Evolutionary conservation across 352 stramenopile genomes (phyloP).

Genomic region (Blastocystis sp.): DNA sequence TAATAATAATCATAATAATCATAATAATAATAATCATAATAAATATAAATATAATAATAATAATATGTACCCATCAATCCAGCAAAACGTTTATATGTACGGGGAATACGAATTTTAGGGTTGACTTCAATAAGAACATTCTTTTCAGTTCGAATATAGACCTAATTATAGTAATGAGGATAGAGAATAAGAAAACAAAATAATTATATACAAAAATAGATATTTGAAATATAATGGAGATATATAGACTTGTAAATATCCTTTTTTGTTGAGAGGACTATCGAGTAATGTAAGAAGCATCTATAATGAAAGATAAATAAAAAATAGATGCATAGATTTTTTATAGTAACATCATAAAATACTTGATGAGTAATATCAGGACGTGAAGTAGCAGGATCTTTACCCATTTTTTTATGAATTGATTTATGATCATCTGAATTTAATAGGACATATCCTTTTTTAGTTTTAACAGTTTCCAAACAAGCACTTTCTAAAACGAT

Average conservation of each 20-base stretch:
- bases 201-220: background rate
- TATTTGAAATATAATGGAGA: background rate
- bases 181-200: background rate
- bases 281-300: constrained; percentile 92
- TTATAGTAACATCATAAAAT: background rate
- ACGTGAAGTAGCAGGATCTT: constrained; percentile 79
- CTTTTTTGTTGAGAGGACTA: constrained; percentile 95
- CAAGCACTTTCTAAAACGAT: constrained; percentile 88
- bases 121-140: constrained; percentile 94
- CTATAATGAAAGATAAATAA: constrained; percentile 40
- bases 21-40: too few relatives aligned
- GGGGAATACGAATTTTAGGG: constrained; percentile 83
- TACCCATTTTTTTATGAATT: constrained; percentile 74
- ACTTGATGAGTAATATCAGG: constrained; percentile 93
- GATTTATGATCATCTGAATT: constrained; percentile 97
- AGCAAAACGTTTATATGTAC: constrained; percentile 94
- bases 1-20: too few relatives aligned
- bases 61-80: constrained; percentile 71
- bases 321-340: background rate
- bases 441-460: constrained; percentile 92
- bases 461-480: constrained; percentile 97
- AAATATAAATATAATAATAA: background rate
- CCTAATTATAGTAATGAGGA: constrained; percentile 30
- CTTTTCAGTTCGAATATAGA: constrained; percentile 84
- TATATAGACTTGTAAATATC: constrained; percentile 66